phyloP scores from a whole-genome alignment of 73 alveolate species.

The Blepharisma stoltei region DNA sequence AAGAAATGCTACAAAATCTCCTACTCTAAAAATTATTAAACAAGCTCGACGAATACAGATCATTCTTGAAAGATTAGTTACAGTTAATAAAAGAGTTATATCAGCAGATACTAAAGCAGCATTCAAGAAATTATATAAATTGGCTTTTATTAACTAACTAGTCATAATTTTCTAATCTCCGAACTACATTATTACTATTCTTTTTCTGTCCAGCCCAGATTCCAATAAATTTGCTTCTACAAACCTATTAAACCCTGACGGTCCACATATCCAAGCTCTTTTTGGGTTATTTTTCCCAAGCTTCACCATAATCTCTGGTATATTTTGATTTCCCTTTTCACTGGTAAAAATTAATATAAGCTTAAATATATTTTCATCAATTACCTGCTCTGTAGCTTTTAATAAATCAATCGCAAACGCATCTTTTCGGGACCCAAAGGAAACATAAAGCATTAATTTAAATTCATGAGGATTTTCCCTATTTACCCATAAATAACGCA shows the following conservation, averaged over 20 bases:
- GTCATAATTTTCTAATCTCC: neutral
- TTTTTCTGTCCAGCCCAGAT: neutral
- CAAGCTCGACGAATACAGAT: too few species aligned
- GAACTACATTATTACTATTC: neutral
- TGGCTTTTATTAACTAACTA: too few species aligned
- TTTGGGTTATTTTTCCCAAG: neutral
- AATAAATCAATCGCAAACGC: conserved; percentile 10
- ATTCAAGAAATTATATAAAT: too few species aligned
- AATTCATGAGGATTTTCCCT: neutral
- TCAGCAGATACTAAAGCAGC: too few species aligned
- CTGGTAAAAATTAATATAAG: neutral
- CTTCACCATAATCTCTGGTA: neutral
- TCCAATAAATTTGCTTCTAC: neutral
- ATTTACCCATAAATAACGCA: neutral
- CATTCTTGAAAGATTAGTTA: too few species aligned
- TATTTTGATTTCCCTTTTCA: neutral
- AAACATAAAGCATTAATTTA: neutral
- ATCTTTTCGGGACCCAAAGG: conserved; percentile 9
- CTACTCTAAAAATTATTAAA: too few species aligned
- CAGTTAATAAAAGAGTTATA: too few species aligned
- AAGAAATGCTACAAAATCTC: too few species aligned
- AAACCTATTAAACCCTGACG: neutral
- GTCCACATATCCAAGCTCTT: conserved; percentile 29
- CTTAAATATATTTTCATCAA: neutral
- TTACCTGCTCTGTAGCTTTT: neutral